These are phyloP conservation scores for Phytophthora sp. DNA, from an alignment of 352 stramenopile genomes.

Conservation along the genomic window DNA sequence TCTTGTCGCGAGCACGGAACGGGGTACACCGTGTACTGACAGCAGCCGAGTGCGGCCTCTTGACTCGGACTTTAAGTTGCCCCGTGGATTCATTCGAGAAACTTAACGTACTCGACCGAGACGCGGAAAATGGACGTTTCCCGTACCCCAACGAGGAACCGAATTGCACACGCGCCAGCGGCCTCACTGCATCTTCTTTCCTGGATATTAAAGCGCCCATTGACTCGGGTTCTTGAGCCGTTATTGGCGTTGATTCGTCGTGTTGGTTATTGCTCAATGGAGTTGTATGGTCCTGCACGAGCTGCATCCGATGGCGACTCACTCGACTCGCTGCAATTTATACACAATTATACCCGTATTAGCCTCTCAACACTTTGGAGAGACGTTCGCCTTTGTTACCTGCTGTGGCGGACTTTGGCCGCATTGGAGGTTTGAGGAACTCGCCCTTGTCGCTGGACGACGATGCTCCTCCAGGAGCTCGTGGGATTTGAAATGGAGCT, in stretches of 20 bases:
- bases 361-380: no score
- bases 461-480: slow-evolving; percentile 11
- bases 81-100: slow-evolving; percentile 10
- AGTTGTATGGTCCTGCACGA: slow-evolving; percentile 26
- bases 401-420: slow-evolving; percentile 44
- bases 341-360: no score
- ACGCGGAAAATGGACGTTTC: slow-evolving; percentile 35
- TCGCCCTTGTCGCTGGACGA: slow-evolving; percentile 21
- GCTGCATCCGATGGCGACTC: slow-evolving; percentile 49
- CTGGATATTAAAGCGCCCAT: not conserved
- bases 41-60: slow-evolving; percentile 39
- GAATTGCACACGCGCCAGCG: no score
- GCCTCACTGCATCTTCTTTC: slow-evolving; percentile 27
- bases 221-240: not conserved
- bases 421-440: slow-evolving; percentile 49
- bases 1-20: slow-evolving; percentile 24
- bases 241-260: no score
- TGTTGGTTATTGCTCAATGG: slow-evolving; percentile 25
- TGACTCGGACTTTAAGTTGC: slow-evolving; percentile 8
- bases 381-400: slow-evolving; percentile 4
- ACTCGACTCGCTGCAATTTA: slow-evolving; percentile 37
- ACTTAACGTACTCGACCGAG: not conserved
- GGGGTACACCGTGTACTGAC: slow-evolving; percentile 17
- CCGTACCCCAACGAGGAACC: not conserved
- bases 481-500: slow-evolving; percentile 19